Evolutionary conservation across 2,329 filamentous ascomycete genomes (phyloP), one percentile per base, ranked within the genome.

Genomic region (Metarhizium anisopliae): DNA sequence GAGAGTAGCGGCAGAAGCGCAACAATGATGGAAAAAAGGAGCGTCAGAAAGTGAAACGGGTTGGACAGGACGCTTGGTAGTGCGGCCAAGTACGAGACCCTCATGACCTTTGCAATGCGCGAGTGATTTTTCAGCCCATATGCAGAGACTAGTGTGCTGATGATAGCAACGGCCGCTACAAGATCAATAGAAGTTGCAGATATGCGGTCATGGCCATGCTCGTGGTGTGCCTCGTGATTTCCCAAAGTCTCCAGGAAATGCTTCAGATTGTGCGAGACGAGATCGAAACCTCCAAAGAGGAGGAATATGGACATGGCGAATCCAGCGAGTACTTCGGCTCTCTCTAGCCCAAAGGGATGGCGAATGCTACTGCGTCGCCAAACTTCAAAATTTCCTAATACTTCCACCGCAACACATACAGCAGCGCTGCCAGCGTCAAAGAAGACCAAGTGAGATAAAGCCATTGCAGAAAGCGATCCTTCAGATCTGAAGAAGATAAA

Each of bases 261-360:
- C 68, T 96, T 94, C 16, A 96, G 77, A 58, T 90, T 93, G 69
- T 99, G 94, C 45, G 90, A 95, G 59, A 99, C 87, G 51, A 99
- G 83, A 65, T 99, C 94, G 65, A 97, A 87, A 20, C 93, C 93
- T 77, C 96, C 96, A 72, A 99, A 99, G n/a, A 96, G 82, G 13
- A 99, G 82, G 59, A 96, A 90, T 43, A 99, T 88, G 53, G 91
- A 95, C 84, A 97, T 90, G 58, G 92, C 94, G 61, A 99, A 96
- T 18, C 94, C 94, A 40, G 92, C 91, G 16, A 99, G 82, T 5
- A 99, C 93, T 71, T 99, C 94, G 57, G 89, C 89, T 54, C 94
- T 84, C 73, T 96, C 90, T 29, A 99, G 81, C 3, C 87, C 92
- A 67, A 99, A 99, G 0, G 94, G 94, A 71, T 99, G 91, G 29